Percentiles rank a stretch among this genome's conserved stretches.
Conservation (phyloP, 768 basidiomycete species). For the Hypholoma sublateritium region DNA sequence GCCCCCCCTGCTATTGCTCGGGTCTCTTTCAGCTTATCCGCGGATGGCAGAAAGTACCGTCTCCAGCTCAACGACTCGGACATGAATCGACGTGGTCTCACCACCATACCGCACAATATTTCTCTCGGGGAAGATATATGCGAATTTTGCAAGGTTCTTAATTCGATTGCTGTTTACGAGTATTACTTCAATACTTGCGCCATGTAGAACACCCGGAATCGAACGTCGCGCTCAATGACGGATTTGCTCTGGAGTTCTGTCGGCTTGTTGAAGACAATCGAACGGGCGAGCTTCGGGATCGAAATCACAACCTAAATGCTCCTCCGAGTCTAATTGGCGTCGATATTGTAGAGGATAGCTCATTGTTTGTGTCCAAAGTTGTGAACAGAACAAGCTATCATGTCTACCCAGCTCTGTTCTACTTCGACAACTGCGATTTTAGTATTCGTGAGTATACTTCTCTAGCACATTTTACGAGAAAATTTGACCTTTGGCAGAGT, state of each 20-base stretch:
- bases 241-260: background rate
- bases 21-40: background rate
- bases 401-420: slow-evolving; percentile 11
- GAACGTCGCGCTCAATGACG: background rate
- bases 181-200: slow-evolving; percentile 8
- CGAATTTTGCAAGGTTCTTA: background rate
- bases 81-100: background rate
- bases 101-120: background rate
- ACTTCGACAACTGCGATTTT: slow-evolving; percentile 12
- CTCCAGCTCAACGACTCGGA: background rate
- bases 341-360: slow-evolving; percentile 2
- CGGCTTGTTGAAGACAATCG: background rate
- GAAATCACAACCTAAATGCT: no score
- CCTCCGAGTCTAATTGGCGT: background rate
- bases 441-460: slow-evolving; percentile 11
- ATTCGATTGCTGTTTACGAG: background rate
- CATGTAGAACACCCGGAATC: background rate
- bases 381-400: background rate
- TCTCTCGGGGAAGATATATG: background rate
- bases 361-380: slow-evolving; percentile 9
- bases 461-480: background rate
- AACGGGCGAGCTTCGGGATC: background rate
- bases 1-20: background rate
- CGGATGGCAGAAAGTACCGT: background rate
- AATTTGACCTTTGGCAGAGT: background rate